Evolutionary conservation across 1,284 basidiomycete genomes (phyloP).

Genomic region (Ustilago vetiveriae): DNA sequence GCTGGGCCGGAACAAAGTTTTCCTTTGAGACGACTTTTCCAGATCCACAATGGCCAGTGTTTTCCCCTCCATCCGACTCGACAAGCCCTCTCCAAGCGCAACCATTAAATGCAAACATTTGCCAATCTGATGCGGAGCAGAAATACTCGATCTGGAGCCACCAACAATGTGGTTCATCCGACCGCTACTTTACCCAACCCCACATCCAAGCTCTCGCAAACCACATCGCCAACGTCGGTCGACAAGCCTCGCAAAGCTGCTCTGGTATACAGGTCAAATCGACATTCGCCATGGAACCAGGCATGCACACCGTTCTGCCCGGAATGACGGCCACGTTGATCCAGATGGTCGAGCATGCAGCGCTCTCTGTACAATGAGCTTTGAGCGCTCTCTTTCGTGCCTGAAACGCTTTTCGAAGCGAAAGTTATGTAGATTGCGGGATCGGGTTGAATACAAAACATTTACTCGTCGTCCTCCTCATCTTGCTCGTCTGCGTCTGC

Average conservation of each 20-base stretch:
- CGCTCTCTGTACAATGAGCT: background rate
- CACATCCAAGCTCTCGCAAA: slow-evolving; percentile 10
- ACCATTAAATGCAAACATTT: too few species aligned
- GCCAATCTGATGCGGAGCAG: background rate
- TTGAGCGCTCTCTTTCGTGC: too few species aligned
- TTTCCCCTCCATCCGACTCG: too few species aligned
- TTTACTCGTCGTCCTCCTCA: slow-evolving; percentile 43
- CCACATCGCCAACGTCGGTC: slow-evolving; percentile 2
- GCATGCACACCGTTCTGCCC: slow-evolving; percentile 10
- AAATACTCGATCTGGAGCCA: slow-evolving; percentile 8
- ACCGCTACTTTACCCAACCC: slow-evolving; percentile 17
- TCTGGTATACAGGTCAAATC: too few species aligned
- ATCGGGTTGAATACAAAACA: too few species aligned
- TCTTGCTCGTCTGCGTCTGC: slow-evolving; percentile 44
- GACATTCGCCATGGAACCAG: slow-evolving; percentile 15
- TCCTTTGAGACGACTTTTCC: slow-evolving; percentile 13
- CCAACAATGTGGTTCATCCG: slow-evolving; percentile 21
- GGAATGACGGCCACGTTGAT: slow-evolving; percentile 22
- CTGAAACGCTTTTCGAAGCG: too few species aligned
- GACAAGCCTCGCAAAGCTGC: background rate
- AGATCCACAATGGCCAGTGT: slow-evolving; percentile 3
- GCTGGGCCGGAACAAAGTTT: too few species aligned
- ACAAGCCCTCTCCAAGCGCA: background rate
- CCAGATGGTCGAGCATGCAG: slow-evolving; percentile 17
- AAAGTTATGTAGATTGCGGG: slow-evolving; percentile 13